These are phyloP conservation scores for Fusarium equiseti DNA, from an alignment of 2,329 filamentous ascomycete genomes.

Conservation along the genomic window DNA sequence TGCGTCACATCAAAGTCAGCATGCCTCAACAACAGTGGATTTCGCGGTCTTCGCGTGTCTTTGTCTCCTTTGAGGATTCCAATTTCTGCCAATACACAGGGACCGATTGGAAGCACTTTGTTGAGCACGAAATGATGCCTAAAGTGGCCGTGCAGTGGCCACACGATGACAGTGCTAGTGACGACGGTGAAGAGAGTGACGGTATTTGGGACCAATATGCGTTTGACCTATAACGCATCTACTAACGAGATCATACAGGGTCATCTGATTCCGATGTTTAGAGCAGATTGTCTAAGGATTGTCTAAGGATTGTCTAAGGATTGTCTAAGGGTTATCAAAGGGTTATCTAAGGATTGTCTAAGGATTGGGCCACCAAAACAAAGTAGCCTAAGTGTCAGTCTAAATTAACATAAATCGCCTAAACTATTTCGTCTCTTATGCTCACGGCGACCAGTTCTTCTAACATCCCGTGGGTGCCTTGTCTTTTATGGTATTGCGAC, in stretches of 20 bases:
- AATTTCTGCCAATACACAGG: conserved; percentile 49
- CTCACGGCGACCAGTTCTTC: no score
- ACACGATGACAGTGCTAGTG: conserved; percentile 26
- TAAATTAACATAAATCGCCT: no score
- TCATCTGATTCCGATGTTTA: conserved; percentile 4
- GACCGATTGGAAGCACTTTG: conserved; percentile 53
- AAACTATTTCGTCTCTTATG: no score
- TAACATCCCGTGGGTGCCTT: no score
- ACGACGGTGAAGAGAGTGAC: conserved; percentile 37
- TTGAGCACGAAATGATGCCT: conserved; percentile 47
- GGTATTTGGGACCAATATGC: conserved; percentile 49
- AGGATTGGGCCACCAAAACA: no score
- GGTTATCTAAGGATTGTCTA: no score
- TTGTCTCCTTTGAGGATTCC: conserved; percentile 28
- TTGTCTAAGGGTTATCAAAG: no score
- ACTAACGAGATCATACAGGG: conserved; percentile 34
- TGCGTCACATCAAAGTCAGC: conserved; percentile 52
- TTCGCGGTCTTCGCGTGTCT: conserved; percentile 11
- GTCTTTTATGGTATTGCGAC: no score
- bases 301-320: no score
- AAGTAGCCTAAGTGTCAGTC: no score
- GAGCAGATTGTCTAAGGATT: neutral
- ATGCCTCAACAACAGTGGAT: conserved; percentile 46
- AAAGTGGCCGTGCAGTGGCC: conserved; percentile 30
- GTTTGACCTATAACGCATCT: conserved; percentile 40